Conservation (phyloP, 768 basidiomycete species). For the Trametes coccinea region DNA sequence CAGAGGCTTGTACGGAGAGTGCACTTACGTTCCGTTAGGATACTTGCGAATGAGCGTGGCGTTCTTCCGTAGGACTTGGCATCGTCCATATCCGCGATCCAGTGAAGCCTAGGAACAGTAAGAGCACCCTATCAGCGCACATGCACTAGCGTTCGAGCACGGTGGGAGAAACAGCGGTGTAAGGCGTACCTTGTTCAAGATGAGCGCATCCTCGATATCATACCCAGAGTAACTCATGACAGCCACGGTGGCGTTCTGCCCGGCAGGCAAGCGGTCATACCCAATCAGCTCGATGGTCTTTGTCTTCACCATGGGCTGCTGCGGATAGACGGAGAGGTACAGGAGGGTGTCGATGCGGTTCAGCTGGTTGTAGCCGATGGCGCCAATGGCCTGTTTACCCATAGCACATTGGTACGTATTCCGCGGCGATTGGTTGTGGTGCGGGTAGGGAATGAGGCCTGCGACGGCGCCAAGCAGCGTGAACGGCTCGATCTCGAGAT, state of each 20-base stretch:
- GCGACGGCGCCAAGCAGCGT: slow-evolving; percentile 97
- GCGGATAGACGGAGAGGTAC: slow-evolving; percentile 97
- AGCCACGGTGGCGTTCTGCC: slow-evolving; percentile 97
- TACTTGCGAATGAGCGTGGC: slow-evolving; percentile 93
- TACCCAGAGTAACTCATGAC: slow-evolving; percentile 99
- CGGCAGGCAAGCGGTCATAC: slow-evolving; percentile 95
- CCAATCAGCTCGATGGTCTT: slow-evolving; percentile 97
- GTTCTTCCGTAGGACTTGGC: slow-evolving; percentile 96
- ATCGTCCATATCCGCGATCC: slow-evolving; percentile 96
- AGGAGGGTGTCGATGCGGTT: slow-evolving; percentile 96
- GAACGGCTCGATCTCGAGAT: slow-evolving; percentile 98
- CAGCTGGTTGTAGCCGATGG: slow-evolving; percentile 97
- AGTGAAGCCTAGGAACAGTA: slow-evolving; percentile 71
- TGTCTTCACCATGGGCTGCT: slow-evolving; percentile 99
- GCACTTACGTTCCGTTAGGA: slow-evolving; percentile 91
- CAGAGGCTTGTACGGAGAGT: slow-evolving; percentile 2
- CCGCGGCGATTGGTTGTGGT: slow-evolving; percentile 98
- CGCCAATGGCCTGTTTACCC: slow-evolving; percentile 99
- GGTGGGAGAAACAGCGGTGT: slow-evolving; percentile 1
- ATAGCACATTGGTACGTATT: slow-evolving; percentile 99
- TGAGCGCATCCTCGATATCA: slow-evolving; percentile 98
- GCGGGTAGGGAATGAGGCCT: slow-evolving; percentile 97
- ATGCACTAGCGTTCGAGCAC: neutral
- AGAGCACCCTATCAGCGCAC: slow-evolving; percentile 10
- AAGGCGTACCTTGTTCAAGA: slow-evolving; percentile 78